A percentile compares a stretch with the other conserved stretches of the same genome.
Evolutionary conservation across 1,284 basidiomycete species (phyloP).

Genomic region (Rugiboletus extremiorientalis): DNA sequence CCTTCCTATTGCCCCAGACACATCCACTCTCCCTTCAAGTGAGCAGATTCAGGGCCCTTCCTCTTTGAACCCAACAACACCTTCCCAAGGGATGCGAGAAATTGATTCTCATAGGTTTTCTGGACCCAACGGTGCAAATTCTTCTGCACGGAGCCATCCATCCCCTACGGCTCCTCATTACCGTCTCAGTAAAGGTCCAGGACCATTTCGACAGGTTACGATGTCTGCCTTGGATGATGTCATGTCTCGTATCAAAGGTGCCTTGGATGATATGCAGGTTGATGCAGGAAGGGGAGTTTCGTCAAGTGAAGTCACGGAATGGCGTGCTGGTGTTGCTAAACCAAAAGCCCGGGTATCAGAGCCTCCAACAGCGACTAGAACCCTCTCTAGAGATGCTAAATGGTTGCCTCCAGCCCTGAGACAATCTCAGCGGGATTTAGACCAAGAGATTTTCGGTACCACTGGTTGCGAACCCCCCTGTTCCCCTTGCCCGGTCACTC

Average conservation of each 20-base stretch:
- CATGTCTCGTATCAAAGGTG: slow-evolving; percentile 88
- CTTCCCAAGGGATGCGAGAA: slow-evolving; percentile 17
- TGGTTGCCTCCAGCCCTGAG: slow-evolving; percentile 63
- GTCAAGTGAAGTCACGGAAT: slow-evolving; percentile 23
- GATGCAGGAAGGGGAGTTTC: slow-evolving; percentile 22
- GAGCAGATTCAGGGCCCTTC: slow-evolving; percentile 10
- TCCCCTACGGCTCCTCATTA: slow-evolving; percentile 19
- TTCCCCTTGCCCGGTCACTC: slow-evolving; percentile 52
- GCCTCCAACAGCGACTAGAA: slow-evolving; percentile 8
- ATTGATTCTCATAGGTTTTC: slow-evolving; percentile 19
- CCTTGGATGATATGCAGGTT: slow-evolving; percentile 70
- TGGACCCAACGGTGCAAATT: slow-evolving; percentile 16
- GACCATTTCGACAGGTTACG: slow-evolving; percentile 61
- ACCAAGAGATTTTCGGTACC: slow-evolving; percentile 49
- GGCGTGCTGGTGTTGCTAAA: slow-evolving; percentile 15
- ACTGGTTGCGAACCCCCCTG: slow-evolving; percentile 53
- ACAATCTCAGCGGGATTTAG: slow-evolving; percentile 35
- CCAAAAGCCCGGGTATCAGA: slow-evolving; percentile 19
- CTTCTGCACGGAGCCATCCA: slow-evolving; percentile 18
- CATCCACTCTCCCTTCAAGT: slow-evolving; percentile 3
- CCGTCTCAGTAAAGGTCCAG: slow-evolving; percentile 32
- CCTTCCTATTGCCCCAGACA: slow-evolving; percentile 23
- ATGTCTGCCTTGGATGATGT: slow-evolving; percentile 81
- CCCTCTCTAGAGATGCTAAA: slow-evolving; percentile 30
- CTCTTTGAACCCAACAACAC: background rate